Evolutionary conservation across 805 yeast species (phyloP), one percentile per base, ranked within the genome.

Genomic region (Ogataea glucozyma): DNA sequence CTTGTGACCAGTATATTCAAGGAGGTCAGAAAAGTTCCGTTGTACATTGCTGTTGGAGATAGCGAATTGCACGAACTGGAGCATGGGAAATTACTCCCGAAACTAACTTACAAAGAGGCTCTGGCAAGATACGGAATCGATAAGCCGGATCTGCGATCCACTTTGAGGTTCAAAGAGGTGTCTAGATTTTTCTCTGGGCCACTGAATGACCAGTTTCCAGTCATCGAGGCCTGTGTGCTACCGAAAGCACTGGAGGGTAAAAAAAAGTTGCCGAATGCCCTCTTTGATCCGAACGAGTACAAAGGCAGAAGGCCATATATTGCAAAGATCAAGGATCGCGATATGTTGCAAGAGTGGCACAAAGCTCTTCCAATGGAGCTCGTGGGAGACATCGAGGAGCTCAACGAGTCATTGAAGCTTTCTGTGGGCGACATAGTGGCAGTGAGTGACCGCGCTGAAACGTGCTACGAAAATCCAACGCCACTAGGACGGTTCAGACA

Each of bases 401-500:
- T 77, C 17, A 58, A 67, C 12, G 36, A 55, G 2, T 41, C 47
- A 1, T 59, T 86, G 17, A 54, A 66, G 13, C 58, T 88, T 16
- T 49, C 70, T 31, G 64, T 74, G 1, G 96, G 96, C 31, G 96
- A 88, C 60, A 66, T 87, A 3, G 57, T 93, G 23, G 91, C 90
- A 3, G 74, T 85, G 11, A 73, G 88, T n/a, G 86, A 85, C n/a
- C 73, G 98, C 47, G 77, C 85, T 2, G 56, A 60, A 11, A 44
- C 78, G 17, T 68, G 91, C 0, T 91, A 88, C 59, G 99, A 91
- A 57, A 91, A 88, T 57, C 98, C 98, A 16, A 93, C 98, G 0
- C 98, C 99, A 0, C 65, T 93, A 40, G 99, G 99, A 0, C 74
- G 84, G 41, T 75, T 87, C 51, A 74, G 99, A 45, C 96, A 89